These are phyloP conservation scores for Ustulina deusta DNA, from an alignment of 2,329 filamentous ascomycete species.

Conservation along the genomic window DNA sequence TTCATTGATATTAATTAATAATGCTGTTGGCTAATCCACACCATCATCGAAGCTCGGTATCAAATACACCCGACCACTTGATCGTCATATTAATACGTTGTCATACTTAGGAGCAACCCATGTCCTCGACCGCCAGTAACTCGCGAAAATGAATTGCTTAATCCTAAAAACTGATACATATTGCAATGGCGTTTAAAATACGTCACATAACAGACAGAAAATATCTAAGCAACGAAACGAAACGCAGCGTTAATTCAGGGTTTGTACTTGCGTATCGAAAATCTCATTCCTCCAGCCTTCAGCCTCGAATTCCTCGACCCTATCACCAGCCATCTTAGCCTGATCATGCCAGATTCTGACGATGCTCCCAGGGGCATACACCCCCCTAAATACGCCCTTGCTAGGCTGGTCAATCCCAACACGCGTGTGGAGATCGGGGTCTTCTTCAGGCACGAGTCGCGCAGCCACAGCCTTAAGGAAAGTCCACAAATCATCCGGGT, in stretches of 20 bases:
- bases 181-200: not conserved
- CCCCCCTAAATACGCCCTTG: conserved; percentile 77
- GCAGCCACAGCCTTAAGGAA: conserved; percentile 87
- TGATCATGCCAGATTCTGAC: conserved; percentile 92
- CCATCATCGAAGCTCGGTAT: not conserved
- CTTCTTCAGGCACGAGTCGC: conserved; percentile 75
- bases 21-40: not conserved
- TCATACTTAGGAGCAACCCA: not conserved
- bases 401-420: conserved; percentile 73
- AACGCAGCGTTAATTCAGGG: conserved; percentile 26
- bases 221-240: not conserved
- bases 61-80: not conserved
- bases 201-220: not conserved
- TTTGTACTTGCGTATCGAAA: conserved; percentile 66
- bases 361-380: conserved; percentile 90
- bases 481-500: conserved; percentile 82
- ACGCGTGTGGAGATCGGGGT: conserved; percentile 80
- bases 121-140: not conserved
- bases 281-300: conserved; percentile 70
- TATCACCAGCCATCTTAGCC: conserved; percentile 75
- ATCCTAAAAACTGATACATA: not conserved
- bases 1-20: not conserved
- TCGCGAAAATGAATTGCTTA: not conserved
- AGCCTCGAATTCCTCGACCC: conserved; percentile 70
- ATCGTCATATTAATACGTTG: not conserved